These are phyloP conservation scores for Candida smagusa DNA, from an alignment of 1,139 yeast species.

Conservation along the genomic window DNA sequence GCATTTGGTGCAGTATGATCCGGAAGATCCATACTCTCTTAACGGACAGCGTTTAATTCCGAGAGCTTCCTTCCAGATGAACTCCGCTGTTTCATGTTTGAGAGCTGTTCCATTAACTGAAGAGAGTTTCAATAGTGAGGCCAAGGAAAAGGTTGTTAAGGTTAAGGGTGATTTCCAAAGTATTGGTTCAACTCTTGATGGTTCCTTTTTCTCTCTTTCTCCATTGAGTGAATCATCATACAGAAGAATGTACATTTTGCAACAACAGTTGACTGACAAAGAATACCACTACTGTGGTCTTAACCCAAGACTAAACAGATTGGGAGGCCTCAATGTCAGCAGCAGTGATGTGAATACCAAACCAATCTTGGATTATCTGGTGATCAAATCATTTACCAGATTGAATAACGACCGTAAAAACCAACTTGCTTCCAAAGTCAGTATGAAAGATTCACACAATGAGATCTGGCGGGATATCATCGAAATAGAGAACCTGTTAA, in stretches of 20 bases:
- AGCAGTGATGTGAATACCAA: constrained; percentile 41
- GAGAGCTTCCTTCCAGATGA: constrained; percentile 68
- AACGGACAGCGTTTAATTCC: constrained; percentile 77
- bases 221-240: constrained; percentile 76
- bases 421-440: constrained; percentile 53
- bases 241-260: constrained; percentile 78
- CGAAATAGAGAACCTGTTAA: constrained; percentile 42
- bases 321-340: constrained; percentile 43
- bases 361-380: constrained; percentile 60
- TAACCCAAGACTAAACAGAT: constrained; percentile 72
- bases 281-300: constrained; percentile 73
- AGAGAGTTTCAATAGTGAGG: constrained; percentile 19
- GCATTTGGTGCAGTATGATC: constrained; percentile 83
- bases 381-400: constrained; percentile 50
- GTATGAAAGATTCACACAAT: constrained; percentile 47
- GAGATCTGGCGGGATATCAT: constrained; percentile 71
- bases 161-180: constrained; percentile 43
- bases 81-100: constrained; percentile 61
- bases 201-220: constrained; percentile 69
- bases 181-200: constrained; percentile 75
- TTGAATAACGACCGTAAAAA: constrained; percentile 57
- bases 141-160: constrained; percentile 13
- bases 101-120: constrained; percentile 47
- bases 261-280: constrained; percentile 81
- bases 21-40: constrained; percentile 81